phyloP scores from a whole-genome alignment of 164 flowering plant species.

The Brasenia schreberi region DNA sequence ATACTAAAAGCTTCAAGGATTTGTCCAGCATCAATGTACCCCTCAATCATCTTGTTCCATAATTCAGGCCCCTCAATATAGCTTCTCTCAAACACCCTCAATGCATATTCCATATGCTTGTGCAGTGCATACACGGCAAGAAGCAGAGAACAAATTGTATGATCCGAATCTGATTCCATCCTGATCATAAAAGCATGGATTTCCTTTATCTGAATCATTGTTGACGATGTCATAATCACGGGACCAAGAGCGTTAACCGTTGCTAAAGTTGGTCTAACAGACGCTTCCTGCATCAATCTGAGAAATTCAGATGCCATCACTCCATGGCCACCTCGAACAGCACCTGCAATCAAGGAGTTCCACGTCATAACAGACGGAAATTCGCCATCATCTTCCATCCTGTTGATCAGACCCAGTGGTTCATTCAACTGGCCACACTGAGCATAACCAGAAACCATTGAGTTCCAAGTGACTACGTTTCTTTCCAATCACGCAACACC shows the following conservation, averaged over 20 bases:
- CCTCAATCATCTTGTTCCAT: slow-evolving; percentile 19
- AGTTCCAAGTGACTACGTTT: slow-evolving; percentile 19
- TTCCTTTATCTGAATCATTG: slow-evolving; percentile 12
- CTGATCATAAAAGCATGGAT: slow-evolving; percentile 13
- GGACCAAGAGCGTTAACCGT: slow-evolving; percentile 15
- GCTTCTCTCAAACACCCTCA: slow-evolving; percentile 6
- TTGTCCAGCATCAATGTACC: slow-evolving; percentile 10
- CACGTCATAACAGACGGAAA: slow-evolving; percentile 13
- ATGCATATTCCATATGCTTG: slow-evolving; percentile 11
- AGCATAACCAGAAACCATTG: slow-evolving; percentile 14
- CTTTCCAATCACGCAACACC: slow-evolving; percentile 11
- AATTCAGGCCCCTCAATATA: slow-evolving; percentile 4
- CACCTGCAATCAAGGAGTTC: slow-evolving; percentile 22
- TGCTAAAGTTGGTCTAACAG: slow-evolving; percentile 11
- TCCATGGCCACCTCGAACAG: slow-evolving; percentile 12
- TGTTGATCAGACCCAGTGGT: slow-evolving; percentile 9
- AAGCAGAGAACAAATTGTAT: slow-evolving; percentile 12
- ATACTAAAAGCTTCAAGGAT: slow-evolving; percentile 12
- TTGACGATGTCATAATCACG: slow-evolving; percentile 3
- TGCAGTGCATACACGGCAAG: slow-evolving; percentile 10
- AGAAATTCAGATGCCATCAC: slow-evolving; percentile 14
- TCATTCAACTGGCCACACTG: slow-evolving; percentile 12
- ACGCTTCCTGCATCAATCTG: background rate
- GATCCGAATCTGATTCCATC: slow-evolving; percentile 6
- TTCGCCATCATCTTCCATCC: slow-evolving; percentile 6